Evolutionary conservation across 2,329 filamentous ascomycete species (phyloP).

Genomic region (Acephala macrosclerotiorum): DNA sequence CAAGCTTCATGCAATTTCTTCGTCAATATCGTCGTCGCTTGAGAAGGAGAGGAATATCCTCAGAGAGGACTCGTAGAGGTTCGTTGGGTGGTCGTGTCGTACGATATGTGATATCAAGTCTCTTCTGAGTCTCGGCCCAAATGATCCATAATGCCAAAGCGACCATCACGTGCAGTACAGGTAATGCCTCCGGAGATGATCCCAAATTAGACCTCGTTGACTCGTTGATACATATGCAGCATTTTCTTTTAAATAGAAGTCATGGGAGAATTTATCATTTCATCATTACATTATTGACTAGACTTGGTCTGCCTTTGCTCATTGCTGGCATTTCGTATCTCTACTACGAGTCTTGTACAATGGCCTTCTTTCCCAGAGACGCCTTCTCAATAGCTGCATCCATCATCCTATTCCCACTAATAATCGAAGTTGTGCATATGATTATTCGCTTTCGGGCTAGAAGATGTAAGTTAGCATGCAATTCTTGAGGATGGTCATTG

Average conservation of each 20-base stretch:
- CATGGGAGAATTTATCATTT: slow-evolving; percentile 7
- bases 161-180: slow-evolving; percentile 34
- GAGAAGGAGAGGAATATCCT: slow-evolving; percentile 25
- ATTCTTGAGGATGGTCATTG: neutral
- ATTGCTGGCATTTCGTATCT: slow-evolving; percentile 23
- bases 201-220: neutral
- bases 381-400: slow-evolving; percentile 78
- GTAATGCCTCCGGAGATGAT: neutral
- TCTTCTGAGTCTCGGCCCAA: slow-evolving; percentile 33
- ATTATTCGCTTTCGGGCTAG: slow-evolving; percentile 80
- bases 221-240: neutral
- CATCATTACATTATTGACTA: slow-evolving; percentile 30
- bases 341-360: slow-evolving; percentile 38
- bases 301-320: slow-evolving; percentile 6
- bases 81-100: slow-evolving; percentile 36
- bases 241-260: slow-evolving; percentile 1
- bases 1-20: slow-evolving; percentile 26
- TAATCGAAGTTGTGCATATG: slow-evolving; percentile 90
- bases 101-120: slow-evolving; percentile 38
- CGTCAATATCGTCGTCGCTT: slow-evolving; percentile 21
- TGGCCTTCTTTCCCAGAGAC: slow-evolving; percentile 37
- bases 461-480: slow-evolving; percentile 26
- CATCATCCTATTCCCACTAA: slow-evolving; percentile 91
- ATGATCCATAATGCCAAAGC: slow-evolving; percentile 34
- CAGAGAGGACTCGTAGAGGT: slow-evolving; percentile 23